Conservation (phyloP, 495 filamentous ascomycete genomes). For the Penicillium antarcticum region DNA sequence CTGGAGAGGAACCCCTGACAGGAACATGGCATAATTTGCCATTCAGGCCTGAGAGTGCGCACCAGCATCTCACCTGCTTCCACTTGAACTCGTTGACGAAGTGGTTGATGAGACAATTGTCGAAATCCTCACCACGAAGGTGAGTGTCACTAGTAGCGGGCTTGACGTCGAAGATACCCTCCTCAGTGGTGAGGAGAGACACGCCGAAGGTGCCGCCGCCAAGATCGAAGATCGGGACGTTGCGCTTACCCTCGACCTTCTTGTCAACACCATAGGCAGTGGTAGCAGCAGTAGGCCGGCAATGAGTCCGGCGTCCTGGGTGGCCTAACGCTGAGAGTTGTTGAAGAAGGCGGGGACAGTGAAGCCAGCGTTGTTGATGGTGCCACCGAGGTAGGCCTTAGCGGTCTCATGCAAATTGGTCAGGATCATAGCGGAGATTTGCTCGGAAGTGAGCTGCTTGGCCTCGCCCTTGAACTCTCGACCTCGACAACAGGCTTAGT, state of each 20-base stretch:
- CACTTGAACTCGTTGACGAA: conserved; percentile 92
- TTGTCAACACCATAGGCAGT: conserved; percentile 97
- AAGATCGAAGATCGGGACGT: conserved; percentile 98
- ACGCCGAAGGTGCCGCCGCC: conserved; percentile 99
- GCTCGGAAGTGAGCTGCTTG: conserved; percentile 93
- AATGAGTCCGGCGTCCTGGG: conserved; percentile 96
- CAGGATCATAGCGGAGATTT: conserved; percentile 78
- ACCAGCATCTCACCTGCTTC: no score
- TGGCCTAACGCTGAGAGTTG: conserved; percentile 95
- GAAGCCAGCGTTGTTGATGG: conserved; percentile 90
- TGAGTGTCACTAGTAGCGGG: conserved; percentile 98
- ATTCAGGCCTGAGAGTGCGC: no score
- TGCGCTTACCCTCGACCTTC: conserved; percentile 95
- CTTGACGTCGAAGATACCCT: conserved; percentile 99
- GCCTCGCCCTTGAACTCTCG: conserved; percentile 90
- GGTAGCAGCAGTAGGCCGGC: conserved; percentile 91
- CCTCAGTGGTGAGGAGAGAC: conserved; percentile 95
- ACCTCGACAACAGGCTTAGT: conserved; percentile 92
- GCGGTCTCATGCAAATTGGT: conserved; percentile 95
- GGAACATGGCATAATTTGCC: no score
- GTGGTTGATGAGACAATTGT: conserved; percentile 95
- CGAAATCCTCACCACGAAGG: conserved; percentile 98
- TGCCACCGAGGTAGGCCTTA: conserved; percentile 85
- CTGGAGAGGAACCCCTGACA: no score
- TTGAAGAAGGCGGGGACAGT: conserved; percentile 98